phyloP scores from a whole-genome alignment of 129 eudicot species.

The Mikania micrantha region DNA sequence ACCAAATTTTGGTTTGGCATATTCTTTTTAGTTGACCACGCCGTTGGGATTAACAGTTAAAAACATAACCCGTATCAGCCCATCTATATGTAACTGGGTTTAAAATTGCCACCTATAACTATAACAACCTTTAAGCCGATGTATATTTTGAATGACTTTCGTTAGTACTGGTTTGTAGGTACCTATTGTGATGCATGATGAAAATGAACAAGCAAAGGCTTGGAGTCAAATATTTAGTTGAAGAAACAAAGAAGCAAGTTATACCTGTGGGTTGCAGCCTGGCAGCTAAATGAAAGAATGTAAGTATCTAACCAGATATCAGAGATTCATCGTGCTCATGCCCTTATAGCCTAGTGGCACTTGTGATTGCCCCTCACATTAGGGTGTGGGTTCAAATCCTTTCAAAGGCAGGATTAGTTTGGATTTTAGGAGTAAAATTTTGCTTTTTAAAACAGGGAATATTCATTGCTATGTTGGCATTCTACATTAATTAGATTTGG shows the following conservation, averaged over 20 bases:
- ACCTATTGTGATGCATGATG: constrained; percentile 76
- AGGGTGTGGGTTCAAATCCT: no score
- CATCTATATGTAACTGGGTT: no score
- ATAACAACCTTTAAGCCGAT: not conserved
- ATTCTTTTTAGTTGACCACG: not conserved
- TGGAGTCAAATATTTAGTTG: constrained; percentile 94
- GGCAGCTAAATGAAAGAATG: constrained; percentile 99
- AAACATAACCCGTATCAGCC: not conserved
- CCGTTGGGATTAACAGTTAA: no score
- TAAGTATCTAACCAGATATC: no score
- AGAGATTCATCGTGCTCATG: no score
- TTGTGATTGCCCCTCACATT: no score
- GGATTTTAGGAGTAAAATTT: no score
- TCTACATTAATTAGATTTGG: not conserved
- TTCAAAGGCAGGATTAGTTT: no score
- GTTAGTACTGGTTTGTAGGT: constrained; percentile 42
- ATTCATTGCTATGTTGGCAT: not conserved
- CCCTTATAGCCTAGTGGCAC: no score
- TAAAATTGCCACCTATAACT: not conserved
- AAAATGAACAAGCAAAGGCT: constrained; percentile 73
- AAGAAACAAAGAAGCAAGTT: constrained; percentile 77
- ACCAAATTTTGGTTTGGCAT: not conserved
- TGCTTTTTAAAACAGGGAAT: no score
- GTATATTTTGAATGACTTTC: not conserved
- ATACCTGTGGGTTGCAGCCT: constrained; percentile 91